Base-by-base conservation (phyloP, 768 basidiomycete genomes). In the Suillus decipiens region DNA sequence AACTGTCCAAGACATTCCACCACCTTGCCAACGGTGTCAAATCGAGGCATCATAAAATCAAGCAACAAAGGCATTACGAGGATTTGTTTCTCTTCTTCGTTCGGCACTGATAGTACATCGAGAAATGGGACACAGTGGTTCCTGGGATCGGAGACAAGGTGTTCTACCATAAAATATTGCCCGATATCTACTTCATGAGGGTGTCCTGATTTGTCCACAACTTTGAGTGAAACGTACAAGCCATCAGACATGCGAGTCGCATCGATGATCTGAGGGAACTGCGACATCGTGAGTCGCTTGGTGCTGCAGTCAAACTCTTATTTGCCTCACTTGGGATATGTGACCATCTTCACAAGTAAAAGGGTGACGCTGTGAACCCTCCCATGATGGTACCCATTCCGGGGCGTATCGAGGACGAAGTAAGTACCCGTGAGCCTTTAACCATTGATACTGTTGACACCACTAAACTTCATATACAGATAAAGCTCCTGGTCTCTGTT, bases 351-450 rank as follows among this genome's bases (percentile, higher is more conserved):
- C 64, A 41, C 64, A 65, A 34, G 3, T 5, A 14, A 43, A 37
- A 5, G 33, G 31, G 15, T 28, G 11, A 2, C 39, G 34, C 0
- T 58, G 51, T 12, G 14, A 65, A 53, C 36, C 17, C 10, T 39
- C 43, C 78, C 78, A 79, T 1, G 77, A 79, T 1, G 76, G 74
- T 8, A 68, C 63, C 78, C 78, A 78, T 34, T 69, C 71, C 1
- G 77, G 77, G 6, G 53, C 33, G 51, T 72, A 78, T 3, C 79
- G 69, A 8, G 72, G 62, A 0, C 77, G 72, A 4, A 80, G 70
- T 33, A 67, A 50, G 58, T 78, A 80, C 8, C 77, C 76, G 12
- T 51, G 59, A 2, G 63, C 63, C 28, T 69, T 57, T 1, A 78
- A 62, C 76, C 77, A 79, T 3, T 50, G 28, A 42, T 75, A 71